phyloP scores from a whole-genome alignment of 208 protist genomes.

The Acanthamoeba divionensis region DNA sequence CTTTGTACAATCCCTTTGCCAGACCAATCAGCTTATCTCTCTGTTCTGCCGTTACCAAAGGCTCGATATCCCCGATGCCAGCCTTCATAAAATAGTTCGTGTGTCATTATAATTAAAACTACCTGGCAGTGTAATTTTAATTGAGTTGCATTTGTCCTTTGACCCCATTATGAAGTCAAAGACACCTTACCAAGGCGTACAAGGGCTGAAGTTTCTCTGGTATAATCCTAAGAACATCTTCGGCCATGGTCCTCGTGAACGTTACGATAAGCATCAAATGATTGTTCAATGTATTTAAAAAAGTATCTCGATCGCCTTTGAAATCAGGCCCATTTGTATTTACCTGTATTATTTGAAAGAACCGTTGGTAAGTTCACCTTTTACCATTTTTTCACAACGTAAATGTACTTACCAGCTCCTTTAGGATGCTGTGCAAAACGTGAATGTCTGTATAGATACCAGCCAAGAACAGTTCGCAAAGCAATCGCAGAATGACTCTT shows the following conservation, averaged over 20 bases:
- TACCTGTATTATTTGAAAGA: too few relatives aligned
- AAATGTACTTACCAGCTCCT: slow-evolving; percentile 35
- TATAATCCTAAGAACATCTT: slow-evolving; percentile 47
- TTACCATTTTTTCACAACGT: background rate
- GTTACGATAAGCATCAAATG: slow-evolving; percentile 47
- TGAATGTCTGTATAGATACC: slow-evolving; percentile 54
- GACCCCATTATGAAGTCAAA: too few relatives aligned
- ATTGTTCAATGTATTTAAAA: slow-evolving; percentile 36
- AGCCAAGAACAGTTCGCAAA: slow-evolving; percentile 60
- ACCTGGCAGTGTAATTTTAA: too few relatives aligned
- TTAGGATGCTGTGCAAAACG: slow-evolving; percentile 49
- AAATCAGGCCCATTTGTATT: slow-evolving; percentile 10
- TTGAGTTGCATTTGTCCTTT: too few relatives aligned
- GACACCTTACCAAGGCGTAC: background rate
- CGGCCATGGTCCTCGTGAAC: slow-evolving; percentile 24
- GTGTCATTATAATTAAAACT: too few relatives aligned
- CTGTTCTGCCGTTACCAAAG: background rate
- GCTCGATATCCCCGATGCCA: too few relatives aligned
- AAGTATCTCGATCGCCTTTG: slow-evolving; percentile 1
- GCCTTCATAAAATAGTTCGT: too few relatives aligned
- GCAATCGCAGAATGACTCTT: slow-evolving; percentile 58
- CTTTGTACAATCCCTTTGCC: slow-evolving; percentile 23
- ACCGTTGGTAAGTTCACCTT: background rate
- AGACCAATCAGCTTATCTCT: background rate
- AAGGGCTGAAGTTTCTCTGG: background rate